Evolutionary conservation across 1,284 basidiomycete species (phyloP).

Genomic region (Trichosporon inkin): DNA sequence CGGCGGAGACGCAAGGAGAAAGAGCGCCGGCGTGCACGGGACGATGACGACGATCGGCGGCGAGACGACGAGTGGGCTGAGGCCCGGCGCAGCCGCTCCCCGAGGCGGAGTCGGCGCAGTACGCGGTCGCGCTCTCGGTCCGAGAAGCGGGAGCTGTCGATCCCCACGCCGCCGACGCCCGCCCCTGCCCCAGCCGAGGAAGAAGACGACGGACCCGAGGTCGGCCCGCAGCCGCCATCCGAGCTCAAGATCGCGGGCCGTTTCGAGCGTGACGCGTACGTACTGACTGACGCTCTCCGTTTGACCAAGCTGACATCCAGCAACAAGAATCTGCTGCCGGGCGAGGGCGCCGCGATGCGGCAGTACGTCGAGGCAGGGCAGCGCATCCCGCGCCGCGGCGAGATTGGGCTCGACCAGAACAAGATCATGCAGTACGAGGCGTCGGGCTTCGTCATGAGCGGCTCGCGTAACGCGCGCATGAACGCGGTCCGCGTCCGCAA

Average conservation of each 20-base stretch:
- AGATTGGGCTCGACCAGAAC: slow-evolving; percentile 84
- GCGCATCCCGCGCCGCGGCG: slow-evolving; percentile 95
- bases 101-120: neutral
- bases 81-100: slow-evolving; percentile 26
- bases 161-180: neutral
- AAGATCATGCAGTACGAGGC: slow-evolving; percentile 82
- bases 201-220: slow-evolving; percentile 63
- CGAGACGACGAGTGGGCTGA: neutral
- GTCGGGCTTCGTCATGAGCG: slow-evolving; percentile 98
- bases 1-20: slow-evolving; percentile 50
- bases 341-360: slow-evolving; percentile 96
- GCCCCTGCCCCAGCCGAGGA: slow-evolving; percentile 19
- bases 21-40: slow-evolving; percentile 52
- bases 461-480: slow-evolving; percentile 87
- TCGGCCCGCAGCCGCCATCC: slow-evolving; percentile 57
- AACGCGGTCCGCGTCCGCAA: slow-evolving; percentile 93
- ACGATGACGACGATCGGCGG: slow-evolving; percentile 16
- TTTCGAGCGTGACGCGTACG: slow-evolving; percentile 56
- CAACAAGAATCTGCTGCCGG: slow-evolving; percentile 79
- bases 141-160: neutral
- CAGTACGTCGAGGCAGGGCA: slow-evolving; percentile 83
- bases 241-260: slow-evolving; percentile 55
- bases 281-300: slow-evolving; percentile 37
- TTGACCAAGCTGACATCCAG: slow-evolving; percentile 24
- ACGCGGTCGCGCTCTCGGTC: neutral